Base-by-base conservation (phyloP, 2,329 filamentous ascomycete genomes). In the Diaporthe batatas region DNA sequence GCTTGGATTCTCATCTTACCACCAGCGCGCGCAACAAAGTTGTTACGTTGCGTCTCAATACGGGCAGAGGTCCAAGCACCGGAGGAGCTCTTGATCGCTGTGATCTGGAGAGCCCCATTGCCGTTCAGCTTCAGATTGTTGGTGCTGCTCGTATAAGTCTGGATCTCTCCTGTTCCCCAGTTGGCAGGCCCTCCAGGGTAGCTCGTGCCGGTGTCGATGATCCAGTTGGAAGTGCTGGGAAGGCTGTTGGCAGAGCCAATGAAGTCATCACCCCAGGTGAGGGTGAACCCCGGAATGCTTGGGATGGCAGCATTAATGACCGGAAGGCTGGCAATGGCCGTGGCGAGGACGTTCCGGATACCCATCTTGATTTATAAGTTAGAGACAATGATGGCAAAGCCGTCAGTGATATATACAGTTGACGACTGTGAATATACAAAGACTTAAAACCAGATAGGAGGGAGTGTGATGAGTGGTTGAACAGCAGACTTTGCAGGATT, bases 61-160 rank as follows among this genome's bases (percentile, higher is more conserved):
- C 87, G 86, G 64, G 81, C 84, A 0, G 87, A 89, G 0, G 86
- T 88, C 87, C 87, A 89, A 32, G 77, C 75, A 0, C 81, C 82
- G 25, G 75, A 75, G 6, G 62, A 65, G 34, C 76, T 75, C 21
- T 82, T 49, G 42, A 75, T 32, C 1, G 75, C 75, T 3, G 79
- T 78, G 67, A 86, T 86, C 51, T 77, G 77, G 14, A 87, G 81
- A 7, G 80, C 82, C 16, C 80, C 78, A 16, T 79, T 74, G 10
- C 76, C 73, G 16, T 83, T 83, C 74, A 86, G 79, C 71, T 77
- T 79, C 55, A 87, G 75, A 78, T 88, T 88, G 54, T 77, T 72
- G 16, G 75, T 44, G 44, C 79, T 79, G 58, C 77, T 76, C 29
- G 85, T 87, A 79, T 88, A 88, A 1, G 79, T 82, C 77, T 88